phyloP scores from a whole-genome alignment of 495 filamentous ascomycete genomes.

The Parmelia sp. region DNA sequence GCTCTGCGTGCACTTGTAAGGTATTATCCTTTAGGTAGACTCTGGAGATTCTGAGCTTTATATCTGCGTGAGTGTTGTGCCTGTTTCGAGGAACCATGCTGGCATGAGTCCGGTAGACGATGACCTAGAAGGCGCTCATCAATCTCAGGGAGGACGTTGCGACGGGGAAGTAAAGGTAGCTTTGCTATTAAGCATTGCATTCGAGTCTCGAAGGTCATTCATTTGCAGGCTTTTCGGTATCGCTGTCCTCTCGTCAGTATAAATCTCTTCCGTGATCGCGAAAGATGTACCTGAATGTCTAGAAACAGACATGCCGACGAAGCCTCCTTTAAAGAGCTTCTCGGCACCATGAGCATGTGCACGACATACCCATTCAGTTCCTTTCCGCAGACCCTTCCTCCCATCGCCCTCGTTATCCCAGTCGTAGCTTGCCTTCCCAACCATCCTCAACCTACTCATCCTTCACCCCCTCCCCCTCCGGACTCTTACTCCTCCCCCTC shows the following conservation, averaged over 20 bases:
- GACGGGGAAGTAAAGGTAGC: neutral
- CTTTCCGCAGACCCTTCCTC: too few relatives aligned
- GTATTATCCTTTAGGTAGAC: too few relatives aligned
- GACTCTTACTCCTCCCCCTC: constrained; percentile 51
- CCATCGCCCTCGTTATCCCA: neutral
- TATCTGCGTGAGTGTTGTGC: neutral
- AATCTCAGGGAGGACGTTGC: neutral
- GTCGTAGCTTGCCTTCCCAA: too few relatives aligned
- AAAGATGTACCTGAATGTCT: neutral
- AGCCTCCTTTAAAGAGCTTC: constrained; percentile 5
- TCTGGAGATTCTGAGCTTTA: neutral
- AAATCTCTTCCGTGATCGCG: neutral
- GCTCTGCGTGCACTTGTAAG: too few relatives aligned
- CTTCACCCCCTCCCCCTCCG: constrained; percentile 24
- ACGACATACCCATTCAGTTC: neutral
- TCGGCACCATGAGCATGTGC: constrained; percentile 13
- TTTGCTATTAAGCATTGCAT: neutral
- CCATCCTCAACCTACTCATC: constrained; percentile 12
- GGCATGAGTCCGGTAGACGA: neutral
- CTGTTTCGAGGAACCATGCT: too few relatives aligned
- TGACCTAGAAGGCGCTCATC: neutral
- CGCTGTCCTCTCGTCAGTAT: neutral
- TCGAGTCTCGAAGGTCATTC: neutral
- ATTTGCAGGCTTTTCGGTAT: neutral
- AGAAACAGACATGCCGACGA: constrained; percentile 7